Percentiles rank a stretch among this genome's conserved stretches.
These are phyloP conservation scores for Orbilia brochopaga DNA, from an alignment of 2,329 filamentous ascomycete species.

Conservation along the genomic window DNA sequence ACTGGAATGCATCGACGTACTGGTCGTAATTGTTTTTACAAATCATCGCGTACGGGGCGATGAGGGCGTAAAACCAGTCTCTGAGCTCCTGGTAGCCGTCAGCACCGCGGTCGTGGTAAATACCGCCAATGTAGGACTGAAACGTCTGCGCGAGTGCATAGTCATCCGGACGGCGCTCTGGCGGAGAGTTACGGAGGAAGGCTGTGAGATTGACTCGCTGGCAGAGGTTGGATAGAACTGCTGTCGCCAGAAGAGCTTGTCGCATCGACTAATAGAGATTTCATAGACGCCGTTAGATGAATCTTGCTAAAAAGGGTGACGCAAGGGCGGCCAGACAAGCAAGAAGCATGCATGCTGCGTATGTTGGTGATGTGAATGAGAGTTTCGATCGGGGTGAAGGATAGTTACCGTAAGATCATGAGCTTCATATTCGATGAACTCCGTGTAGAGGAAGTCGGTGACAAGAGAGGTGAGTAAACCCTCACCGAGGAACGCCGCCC, in stretches of 20 bases:
- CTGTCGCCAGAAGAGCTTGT: slow-evolving; percentile 33
- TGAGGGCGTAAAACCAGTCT: slow-evolving; percentile 50
- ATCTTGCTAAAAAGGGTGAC: background rate
- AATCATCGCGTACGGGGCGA: slow-evolving; percentile 51
- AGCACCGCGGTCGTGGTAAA: slow-evolving; percentile 51
- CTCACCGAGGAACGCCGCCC: slow-evolving; percentile 33
- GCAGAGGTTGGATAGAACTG: slow-evolving; percentile 52
- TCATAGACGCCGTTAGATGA: background rate
- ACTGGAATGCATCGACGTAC: slow-evolving; percentile 13
- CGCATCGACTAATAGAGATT: slow-evolving; percentile 35
- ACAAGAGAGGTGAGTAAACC: slow-evolving; percentile 32
- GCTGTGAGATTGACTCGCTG: slow-evolving; percentile 50
- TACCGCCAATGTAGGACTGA: slow-evolving; percentile 52
- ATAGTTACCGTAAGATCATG: slow-evolving; percentile 21
- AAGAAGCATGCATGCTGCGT: no score
- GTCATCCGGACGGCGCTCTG: slow-evolving; percentile 41
- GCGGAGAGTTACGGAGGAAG: slow-evolving; percentile 23
- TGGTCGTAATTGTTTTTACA: slow-evolving; percentile 50
- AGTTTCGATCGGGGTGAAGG: background rate
- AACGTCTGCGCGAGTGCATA: slow-evolving; percentile 51
- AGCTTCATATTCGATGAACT: slow-evolving; percentile 32
- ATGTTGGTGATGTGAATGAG: background rate
- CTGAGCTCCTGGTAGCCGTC: slow-evolving; percentile 44
- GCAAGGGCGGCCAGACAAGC: background rate
- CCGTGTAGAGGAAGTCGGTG: slow-evolving; percentile 36